Evolutionary conservation across 192 early-diverging fungal species (phyloP).

Genomic region (Backusella psychrophila): DNA sequence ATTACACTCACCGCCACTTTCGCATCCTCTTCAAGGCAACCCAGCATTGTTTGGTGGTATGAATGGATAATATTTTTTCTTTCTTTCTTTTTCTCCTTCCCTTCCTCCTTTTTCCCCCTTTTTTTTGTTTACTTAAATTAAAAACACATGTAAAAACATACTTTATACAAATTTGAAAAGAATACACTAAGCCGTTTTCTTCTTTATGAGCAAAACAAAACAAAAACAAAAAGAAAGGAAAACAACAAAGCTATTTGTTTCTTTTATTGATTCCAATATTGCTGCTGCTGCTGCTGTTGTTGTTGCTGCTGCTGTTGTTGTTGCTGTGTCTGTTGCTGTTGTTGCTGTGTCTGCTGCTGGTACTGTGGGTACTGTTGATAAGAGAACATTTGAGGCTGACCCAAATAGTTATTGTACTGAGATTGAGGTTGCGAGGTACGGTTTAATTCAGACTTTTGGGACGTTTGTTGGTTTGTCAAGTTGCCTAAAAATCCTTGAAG

Average conservation of each 20-base stretch:
- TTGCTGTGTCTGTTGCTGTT: slow-evolving; percentile 19
- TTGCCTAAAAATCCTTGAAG: slow-evolving; percentile 27
- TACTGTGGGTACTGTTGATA: slow-evolving; percentile 50
- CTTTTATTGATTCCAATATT: slow-evolving; percentile 42
- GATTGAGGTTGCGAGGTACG: slow-evolving; percentile 18
- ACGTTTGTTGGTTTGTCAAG: slow-evolving; percentile 20
- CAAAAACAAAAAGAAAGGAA: slow-evolving; percentile 9
- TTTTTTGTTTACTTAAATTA: slow-evolving; percentile 9
- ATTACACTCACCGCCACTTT: background rate
- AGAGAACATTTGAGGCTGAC: slow-evolving; percentile 46
- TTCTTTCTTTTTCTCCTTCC: too few relatives aligned
- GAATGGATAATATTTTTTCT: background rate
- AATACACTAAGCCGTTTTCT: slow-evolving; percentile 3
- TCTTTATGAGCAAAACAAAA: slow-evolving; percentile 8
- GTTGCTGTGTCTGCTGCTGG: slow-evolving; percentile 37
- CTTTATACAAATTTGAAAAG: slow-evolving; percentile 9
- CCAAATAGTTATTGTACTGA: slow-evolving; percentile 25
- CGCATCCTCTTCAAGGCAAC: slow-evolving; percentile 10
- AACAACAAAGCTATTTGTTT: background rate
- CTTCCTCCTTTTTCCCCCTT: background rate
- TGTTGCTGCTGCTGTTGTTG: slow-evolving; percentile 35
- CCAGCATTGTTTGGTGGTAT: slow-evolving; percentile 18
- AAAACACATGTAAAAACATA: slow-evolving; percentile 24
- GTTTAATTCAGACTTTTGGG: slow-evolving; percentile 24
- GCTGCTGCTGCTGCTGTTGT: slow-evolving; percentile 31